Base-by-base conservation (phyloP, 768 basidiomycete species). In the Hygrophoropsis aurantiaca region DNA sequence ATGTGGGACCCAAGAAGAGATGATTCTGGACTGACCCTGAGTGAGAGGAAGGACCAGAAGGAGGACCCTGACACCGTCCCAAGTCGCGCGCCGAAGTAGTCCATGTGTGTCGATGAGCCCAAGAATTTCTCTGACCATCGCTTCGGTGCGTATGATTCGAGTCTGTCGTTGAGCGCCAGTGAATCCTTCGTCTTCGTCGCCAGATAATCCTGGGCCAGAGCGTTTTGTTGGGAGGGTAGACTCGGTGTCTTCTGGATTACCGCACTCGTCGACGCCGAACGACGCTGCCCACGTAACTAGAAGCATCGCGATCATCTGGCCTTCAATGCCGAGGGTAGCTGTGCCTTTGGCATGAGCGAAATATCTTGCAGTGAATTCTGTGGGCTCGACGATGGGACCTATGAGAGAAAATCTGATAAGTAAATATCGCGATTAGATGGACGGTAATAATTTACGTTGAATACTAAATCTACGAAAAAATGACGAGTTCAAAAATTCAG, bases 241-340 rank as follows among this genome's bases (percentile, higher is more conserved):
- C 32, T 55, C 50, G 4, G 35, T 3, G 7, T 60, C 60, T 33
- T 72, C 70, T 35, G 85, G 81, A 13, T 77, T 58, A 30, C 92
- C 94, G 35, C 73, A 76, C 56, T 92, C 89, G 62, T 94, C 81
- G 38, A 95, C 71, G 33, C 94, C 94, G 62, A 90, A 94, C 32
- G 90, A 91, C 4, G 84, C 80, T 0, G 91, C 94, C 92, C 92
- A 97, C 18, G 87, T 81, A 36, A 89, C 89, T 18, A 95, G 74
- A 24, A 90, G 67, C 75, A 89, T 86, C 16, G 84, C 77, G 33
- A 97, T 75, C 46, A 95, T 78, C 34, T 80, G 79, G 11, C 85
- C 92, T 54, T 90, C 84, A 40, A 79, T 73, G n/a, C 80, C 77
- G 10, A 95, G 77, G 13, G 78, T 66, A 15, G 79, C 74, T 4